Evolutionary conservation across 345 rosid species (phyloP).

Genomic region (Arabidopsis thaliana): DNA sequence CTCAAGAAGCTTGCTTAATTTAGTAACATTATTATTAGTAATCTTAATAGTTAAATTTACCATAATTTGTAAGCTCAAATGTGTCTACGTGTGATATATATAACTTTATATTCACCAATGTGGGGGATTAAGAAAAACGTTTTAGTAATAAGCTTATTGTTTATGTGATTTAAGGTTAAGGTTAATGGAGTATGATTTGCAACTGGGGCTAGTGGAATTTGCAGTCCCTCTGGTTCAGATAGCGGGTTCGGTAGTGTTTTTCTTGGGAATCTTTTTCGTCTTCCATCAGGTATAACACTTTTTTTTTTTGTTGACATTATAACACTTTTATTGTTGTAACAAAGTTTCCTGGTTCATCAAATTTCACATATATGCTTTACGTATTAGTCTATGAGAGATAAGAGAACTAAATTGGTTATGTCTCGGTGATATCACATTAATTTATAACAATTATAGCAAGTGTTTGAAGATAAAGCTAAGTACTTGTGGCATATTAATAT

Average conservation of each 20-base stretch:
- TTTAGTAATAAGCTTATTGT: not conserved
- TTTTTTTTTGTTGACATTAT: not conserved
- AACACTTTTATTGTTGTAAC: not conserved
- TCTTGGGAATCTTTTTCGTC: slow-evolving; percentile 63
- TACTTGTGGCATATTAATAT: not conserved
- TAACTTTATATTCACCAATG: not conserved
- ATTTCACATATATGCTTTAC: not conserved
- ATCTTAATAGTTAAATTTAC: not conserved
- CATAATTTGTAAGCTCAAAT: not conserved
- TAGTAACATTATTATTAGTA: not conserved
- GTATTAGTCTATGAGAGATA: not conserved
- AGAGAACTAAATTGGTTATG: not conserved
- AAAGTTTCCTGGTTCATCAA: not conserved
- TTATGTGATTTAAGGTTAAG: slow-evolving; percentile 41
- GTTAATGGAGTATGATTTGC: slow-evolving; percentile 64
- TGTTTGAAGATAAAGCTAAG: not conserved
- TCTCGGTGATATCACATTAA: not conserved
- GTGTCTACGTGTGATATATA: not conserved
- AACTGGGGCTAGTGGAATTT: slow-evolving; percentile 81
- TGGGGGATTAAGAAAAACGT: not conserved
- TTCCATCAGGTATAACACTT: slow-evolving; percentile 61
- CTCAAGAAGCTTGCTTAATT: slow-evolving; percentile 4
- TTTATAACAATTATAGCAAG: not conserved
- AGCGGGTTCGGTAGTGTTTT: slow-evolving; percentile 63
- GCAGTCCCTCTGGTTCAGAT: slow-evolving; percentile 69